Evolutionary conservation across 1,284 basidiomycete genomes (phyloP).

Genomic region (Prillingera fragicola): DNA sequence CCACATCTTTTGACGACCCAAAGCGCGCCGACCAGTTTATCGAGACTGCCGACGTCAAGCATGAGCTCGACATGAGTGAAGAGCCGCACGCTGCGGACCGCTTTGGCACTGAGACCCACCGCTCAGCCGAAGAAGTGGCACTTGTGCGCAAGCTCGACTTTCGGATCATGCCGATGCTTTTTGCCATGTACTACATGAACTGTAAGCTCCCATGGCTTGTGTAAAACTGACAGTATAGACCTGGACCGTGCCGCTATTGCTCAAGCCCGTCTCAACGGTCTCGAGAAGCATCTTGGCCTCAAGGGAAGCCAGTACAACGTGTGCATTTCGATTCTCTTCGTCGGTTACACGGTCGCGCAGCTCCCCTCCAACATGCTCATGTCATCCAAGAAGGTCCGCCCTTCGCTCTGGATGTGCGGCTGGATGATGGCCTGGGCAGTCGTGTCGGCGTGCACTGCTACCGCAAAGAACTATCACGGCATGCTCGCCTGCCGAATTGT

Average conservation of each 20-base stretch:
- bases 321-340: constrained; percentile 19
- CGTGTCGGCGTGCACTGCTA: constrained; percentile 10
- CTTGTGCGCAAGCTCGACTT: constrained; percentile 12
- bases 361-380: constrained; percentile 2
- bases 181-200: constrained; percentile 16
- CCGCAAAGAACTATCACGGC: constrained; percentile 14
- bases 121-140: too few species aligned
- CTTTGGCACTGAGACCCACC: constrained; percentile 2
- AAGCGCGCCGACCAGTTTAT: background rate
- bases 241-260: too few species aligned
- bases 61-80: background rate
- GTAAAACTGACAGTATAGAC: constrained; percentile 54
- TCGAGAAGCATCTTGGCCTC: background rate
- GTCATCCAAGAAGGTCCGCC: too few species aligned
- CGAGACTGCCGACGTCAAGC: constrained; percentile 2
- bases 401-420: background rate
- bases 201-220: background rate
- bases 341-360: background rate
- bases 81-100: constrained; percentile 4
- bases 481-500: constrained; percentile 14
- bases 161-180: constrained; percentile 18
- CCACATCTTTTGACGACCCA: too few species aligned
- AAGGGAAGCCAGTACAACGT: constrained; percentile 5
- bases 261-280: constrained; percentile 6
- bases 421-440: constrained; percentile 18